These are phyloP conservation scores for Cutaneotrichosporon sp. DNA, from an alignment of 1,284 basidiomycete genomes.

Conservation along the genomic window DNA sequence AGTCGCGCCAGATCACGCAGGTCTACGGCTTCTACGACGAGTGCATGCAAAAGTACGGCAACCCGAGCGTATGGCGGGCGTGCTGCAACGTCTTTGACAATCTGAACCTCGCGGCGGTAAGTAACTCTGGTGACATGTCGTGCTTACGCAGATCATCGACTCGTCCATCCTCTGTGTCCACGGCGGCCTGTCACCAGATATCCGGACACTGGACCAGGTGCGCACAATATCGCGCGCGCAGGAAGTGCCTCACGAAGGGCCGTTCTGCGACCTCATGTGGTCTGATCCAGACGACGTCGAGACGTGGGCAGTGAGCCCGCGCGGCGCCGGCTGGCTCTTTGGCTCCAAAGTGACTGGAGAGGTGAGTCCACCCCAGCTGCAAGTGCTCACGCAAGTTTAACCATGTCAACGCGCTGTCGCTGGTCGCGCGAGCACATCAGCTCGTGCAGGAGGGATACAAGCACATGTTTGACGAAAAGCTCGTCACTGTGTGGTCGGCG, in stretches of 20 bases:
- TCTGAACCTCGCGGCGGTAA: conserved; percentile 82
- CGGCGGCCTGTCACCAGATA: conserved; percentile 86
- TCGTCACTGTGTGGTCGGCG: conserved; percentile 97
- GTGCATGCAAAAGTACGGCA: conserved; percentile 94
- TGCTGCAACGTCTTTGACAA: conserved; percentile 95
- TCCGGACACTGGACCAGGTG: conserved; percentile 86
- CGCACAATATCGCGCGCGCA: conserved; percentile 84
- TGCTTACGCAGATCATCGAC: conserved; percentile 66
- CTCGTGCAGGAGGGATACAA: conserved; percentile 97
- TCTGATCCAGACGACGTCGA: conserved; percentile 94
- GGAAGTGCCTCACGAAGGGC: conserved; percentile 95
- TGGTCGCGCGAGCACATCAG: conserved; percentile 90
- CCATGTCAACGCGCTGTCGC: conserved; percentile 72
- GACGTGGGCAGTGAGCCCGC: conserved; percentile 89
- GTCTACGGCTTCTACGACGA: conserved; percentile 98
- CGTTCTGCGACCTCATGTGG: conserved; percentile 98
- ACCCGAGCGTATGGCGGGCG: conserved; percentile 88
- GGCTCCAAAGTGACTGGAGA: conserved; percentile 79
- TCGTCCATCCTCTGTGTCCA: conserved; percentile 86
- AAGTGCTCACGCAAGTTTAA: conserved; percentile 63
- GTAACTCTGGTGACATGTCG: conserved; percentile 35
- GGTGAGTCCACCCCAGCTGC: conserved; percentile 48
- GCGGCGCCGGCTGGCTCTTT: conserved; percentile 95
- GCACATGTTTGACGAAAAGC: conserved; percentile 89
- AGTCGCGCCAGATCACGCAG: conserved; percentile 93